Percentiles rank a stretch among this genome's conserved stretches.
Conservation (phyloP, 2,329 filamentous ascomycete genomes). For the Xylariaceae sp. region DNA sequence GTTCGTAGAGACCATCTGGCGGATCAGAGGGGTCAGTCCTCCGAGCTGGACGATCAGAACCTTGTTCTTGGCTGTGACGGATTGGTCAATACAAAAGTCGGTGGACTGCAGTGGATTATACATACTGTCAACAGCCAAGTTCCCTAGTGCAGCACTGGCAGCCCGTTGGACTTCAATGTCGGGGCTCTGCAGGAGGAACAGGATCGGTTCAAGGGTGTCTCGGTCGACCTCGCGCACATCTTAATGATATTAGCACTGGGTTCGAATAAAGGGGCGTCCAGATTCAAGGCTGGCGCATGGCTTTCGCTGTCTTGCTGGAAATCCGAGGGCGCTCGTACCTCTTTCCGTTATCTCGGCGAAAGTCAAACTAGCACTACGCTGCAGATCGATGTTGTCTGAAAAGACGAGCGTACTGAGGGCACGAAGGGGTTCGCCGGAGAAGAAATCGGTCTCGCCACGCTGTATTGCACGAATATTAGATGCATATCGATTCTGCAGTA, state of each 20-base stretch:
- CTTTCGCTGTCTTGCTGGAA: neutral
- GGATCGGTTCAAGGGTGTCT: constrained; percentile 91
- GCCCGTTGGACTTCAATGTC: constrained; percentile 97
- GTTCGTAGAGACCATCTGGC: constrained; percentile 96
- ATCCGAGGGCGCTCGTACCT: constrained; percentile 55
- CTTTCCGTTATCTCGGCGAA: constrained; percentile 98
- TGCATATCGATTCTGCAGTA: neutral
- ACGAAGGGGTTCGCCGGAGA: constrained; percentile 88
- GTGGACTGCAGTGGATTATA: constrained; percentile 8
- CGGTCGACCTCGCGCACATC: constrained; percentile 96
- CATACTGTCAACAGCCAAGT: constrained; percentile 94
- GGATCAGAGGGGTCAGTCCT: constrained; percentile 85
- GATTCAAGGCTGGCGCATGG: neutral
- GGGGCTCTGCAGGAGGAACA: constrained; percentile 88
- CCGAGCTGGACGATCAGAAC: constrained; percentile 91
- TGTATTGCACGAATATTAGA: constrained; percentile 38
- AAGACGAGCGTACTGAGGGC: constrained; percentile 95
- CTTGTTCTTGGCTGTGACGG: constrained; percentile 81
- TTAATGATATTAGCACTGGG: constrained; percentile 35
- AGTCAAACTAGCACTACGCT: constrained; percentile 93
- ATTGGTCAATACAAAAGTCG: constrained; percentile 12
- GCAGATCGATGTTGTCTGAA: constrained; percentile 96
- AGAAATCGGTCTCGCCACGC: constrained; percentile 98
- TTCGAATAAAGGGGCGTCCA: neutral
- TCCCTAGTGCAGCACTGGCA: constrained; percentile 91